A percentile compares a stretch with the other conserved stretches of the same genome.
Evolutionary conservation across 225 moss, liverwort and hornwort species (phyloP).

Genomic region (Rhytidiadelphus loreus): DNA sequence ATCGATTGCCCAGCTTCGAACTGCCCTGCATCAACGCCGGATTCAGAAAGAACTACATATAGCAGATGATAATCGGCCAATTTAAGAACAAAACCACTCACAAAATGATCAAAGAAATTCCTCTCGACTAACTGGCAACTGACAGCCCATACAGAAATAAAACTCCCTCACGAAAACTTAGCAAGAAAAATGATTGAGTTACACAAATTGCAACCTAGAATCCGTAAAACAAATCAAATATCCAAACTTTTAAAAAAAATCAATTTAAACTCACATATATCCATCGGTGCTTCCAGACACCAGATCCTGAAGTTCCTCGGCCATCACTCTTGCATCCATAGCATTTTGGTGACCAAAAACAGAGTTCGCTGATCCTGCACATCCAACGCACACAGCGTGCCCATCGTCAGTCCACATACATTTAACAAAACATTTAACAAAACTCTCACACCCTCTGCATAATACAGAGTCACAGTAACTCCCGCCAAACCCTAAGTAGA

Average conservation of each 20-base stretch:
- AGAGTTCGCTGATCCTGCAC: slow-evolving; percentile 76
- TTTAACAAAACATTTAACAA: neutral
- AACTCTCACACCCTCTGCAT: neutral
- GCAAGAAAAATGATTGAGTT: neutral
- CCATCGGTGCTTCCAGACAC: slow-evolving; percentile 26
- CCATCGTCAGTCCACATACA: neutral
- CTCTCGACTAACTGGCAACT: neutral
- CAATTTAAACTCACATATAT: slow-evolving; percentile 50
- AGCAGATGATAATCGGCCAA: neutral
- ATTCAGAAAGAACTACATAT: slow-evolving; percentile 9
- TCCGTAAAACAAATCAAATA: neutral
- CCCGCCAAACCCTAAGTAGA: neutral
- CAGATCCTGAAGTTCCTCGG: slow-evolving; percentile 32
- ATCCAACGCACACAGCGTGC: neutral
- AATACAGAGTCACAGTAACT: neutral
- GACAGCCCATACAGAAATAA: neutral
- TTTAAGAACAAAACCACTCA: neutral
- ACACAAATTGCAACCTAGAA: neutral
- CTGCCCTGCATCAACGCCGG: slow-evolving; percentile 66
- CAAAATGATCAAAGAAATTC: neutral
- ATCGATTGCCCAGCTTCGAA: slow-evolving; percentile 77
- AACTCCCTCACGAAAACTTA: neutral
- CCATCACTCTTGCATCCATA: slow-evolving; percentile 45
- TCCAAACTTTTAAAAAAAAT: neutral
- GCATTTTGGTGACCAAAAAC: slow-evolving; percentile 43